phyloP scores from a whole-genome alignment of 768 basidiomycete species.

The Naganishia onofrii region DNA sequence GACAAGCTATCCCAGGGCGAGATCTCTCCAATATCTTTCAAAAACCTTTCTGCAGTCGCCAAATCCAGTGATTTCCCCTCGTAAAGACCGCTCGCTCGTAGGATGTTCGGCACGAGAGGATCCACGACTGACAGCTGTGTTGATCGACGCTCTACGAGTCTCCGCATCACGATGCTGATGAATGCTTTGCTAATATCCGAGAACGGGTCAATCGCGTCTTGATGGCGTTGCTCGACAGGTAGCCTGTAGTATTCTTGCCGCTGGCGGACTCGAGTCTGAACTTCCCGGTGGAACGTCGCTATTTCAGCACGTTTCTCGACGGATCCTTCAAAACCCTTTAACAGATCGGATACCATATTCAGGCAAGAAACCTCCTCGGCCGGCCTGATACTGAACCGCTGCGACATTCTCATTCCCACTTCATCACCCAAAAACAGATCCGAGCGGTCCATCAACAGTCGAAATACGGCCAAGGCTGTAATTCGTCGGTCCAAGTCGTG shows the following conservation, averaged over 20 bases:
- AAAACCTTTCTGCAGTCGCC: conserved; percentile 15
- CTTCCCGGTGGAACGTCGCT: background rate
- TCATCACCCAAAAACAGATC: conserved; percentile 44
- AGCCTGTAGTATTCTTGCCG: conserved; percentile 33
- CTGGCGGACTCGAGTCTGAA: conserved; percentile 37
- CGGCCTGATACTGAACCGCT: conserved; percentile 24
- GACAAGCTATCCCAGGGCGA: conserved; percentile 5
- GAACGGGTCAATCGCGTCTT: conserved; percentile 9
- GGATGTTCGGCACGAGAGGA: conserved; percentile 58
- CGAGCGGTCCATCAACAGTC: conserved; percentile 42
- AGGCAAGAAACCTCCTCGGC: conserved; percentile 43
- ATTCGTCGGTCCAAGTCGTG: background rate
- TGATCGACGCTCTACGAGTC: conserved; percentile 46
- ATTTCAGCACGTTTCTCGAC: conserved; percentile 21
- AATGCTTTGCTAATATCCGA: conserved; percentile 36
- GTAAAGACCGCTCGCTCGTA: conserved; percentile 22
- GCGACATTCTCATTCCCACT: conserved; percentile 36
- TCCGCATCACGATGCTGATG: conserved; percentile 43
- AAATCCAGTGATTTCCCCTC: conserved; percentile 17
- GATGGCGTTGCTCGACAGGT: background rate
- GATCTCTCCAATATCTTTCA: conserved; percentile 21
- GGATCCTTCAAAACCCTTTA: conserved; percentile 24
- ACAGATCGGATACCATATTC: conserved; percentile 32
- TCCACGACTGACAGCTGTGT: conserved; percentile 66
- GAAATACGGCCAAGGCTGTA: conserved; percentile 22